Percentiles rank a stretch among this genome's conserved stretches.
phyloP scores from a whole-genome alignment of 768 basidiomycete genomes.

The Termitomyces sp. region DNA sequence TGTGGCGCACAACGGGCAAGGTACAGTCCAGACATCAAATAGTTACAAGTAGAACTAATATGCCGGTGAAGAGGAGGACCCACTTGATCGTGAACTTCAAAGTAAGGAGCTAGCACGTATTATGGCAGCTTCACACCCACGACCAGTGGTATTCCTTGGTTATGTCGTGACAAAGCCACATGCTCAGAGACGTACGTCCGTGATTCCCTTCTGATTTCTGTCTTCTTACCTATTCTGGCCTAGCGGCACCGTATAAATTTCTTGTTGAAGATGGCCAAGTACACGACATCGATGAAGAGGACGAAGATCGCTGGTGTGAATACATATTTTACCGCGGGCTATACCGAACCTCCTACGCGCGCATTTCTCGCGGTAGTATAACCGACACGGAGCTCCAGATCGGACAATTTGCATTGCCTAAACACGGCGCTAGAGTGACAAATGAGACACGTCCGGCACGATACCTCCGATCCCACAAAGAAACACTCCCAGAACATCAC shows the following conservation, averaged over 20 bases:
- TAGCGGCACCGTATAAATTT: conserved; percentile 76
- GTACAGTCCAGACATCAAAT: conserved; percentile 29
- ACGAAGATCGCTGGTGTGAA: conserved; percentile 83
- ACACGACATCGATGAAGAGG: conserved; percentile 76
- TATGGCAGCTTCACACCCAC: conserved; percentile 66
- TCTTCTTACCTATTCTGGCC: conserved; percentile 1
- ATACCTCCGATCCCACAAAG: conserved; percentile 67
- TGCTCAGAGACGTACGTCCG: conserved; percentile 55
- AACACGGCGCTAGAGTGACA: conserved; percentile 46
- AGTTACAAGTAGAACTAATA: neutral
- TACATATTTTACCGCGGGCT: conserved; percentile 85
- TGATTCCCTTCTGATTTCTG: conserved; percentile 8
- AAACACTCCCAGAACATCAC: conserved; percentile 62
- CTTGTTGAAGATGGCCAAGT: conserved; percentile 75
- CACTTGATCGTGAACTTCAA: conserved; percentile 85
- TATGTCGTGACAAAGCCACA: conserved; percentile 77
- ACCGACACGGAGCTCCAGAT: conserved; percentile 92
- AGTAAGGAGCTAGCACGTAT: conserved; percentile 78
- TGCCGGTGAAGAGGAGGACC: conserved; percentile 68
- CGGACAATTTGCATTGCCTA: conserved; percentile 79
- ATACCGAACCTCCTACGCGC: conserved; percentile 78
- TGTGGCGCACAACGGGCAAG: conserved; percentile 93
- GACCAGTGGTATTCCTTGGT: conserved; percentile 78
- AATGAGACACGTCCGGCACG: conserved; percentile 63
- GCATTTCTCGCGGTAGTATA: conserved; percentile 78